These are phyloP conservation scores for Flaveria bidentis DNA, from an alignment of 129 eudicot species.

Conservation along the genomic window DNA sequence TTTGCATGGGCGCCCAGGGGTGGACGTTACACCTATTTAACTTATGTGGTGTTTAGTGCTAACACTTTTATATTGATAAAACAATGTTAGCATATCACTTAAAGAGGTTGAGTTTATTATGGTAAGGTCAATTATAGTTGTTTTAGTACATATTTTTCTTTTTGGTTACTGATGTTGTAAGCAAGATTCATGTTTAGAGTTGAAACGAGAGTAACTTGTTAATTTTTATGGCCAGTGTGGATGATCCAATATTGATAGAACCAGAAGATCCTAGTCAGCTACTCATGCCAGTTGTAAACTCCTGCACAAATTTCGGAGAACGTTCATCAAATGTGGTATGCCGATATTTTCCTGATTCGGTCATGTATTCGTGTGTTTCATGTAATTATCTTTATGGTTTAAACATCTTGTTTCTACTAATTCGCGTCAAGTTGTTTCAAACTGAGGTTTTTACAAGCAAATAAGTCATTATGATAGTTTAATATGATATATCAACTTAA, in stretches of 20 bases:
- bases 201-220: constrained; percentile 24
- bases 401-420: constrained; percentile 2
- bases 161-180: constrained; percentile 1
- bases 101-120: background rate
- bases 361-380: constrained; percentile 16
- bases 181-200: constrained; percentile 11
- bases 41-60: background rate
- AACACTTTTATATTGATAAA: constrained; percentile 10
- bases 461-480: background rate
- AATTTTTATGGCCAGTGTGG: constrained; percentile 17
- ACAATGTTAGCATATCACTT: background rate
- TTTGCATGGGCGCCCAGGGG: too few relatives aligned
- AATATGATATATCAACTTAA: background rate
- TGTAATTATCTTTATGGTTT: background rate
- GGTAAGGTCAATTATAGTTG: background rate
- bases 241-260: background rate
- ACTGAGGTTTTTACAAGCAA: background rate
- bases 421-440: too few relatives aligned
- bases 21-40: too few relatives aligned
- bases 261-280: constrained; percentile 6
- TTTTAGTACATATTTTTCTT: background rate
- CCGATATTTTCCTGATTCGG: constrained; percentile 7
- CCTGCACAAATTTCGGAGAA: background rate
- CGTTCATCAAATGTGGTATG: constrained; percentile 20
- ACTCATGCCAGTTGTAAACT: background rate